A percentile compares a stretch with the other conserved stretches of the same genome.
Evolutionary conservation across 306 rosid genomes (phyloP).

Genomic region (Senna tora): DNA sequence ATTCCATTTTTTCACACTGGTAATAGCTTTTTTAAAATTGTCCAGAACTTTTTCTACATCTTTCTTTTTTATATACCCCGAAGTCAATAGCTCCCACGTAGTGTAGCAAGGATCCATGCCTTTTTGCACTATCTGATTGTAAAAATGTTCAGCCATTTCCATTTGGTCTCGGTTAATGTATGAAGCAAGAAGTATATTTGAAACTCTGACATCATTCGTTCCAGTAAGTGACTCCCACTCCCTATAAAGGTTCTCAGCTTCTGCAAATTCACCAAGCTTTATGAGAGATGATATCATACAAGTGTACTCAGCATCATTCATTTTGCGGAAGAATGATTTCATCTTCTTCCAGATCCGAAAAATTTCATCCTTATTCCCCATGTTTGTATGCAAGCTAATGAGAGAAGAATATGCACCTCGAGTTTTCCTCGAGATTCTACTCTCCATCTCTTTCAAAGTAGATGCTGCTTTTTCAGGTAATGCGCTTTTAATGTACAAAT

Average conservation of each 20-base stretch:
- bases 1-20: constrained; percentile 76
- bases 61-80: constrained; percentile 68
- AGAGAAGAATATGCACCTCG: constrained; percentile 75
- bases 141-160: constrained; percentile 70
- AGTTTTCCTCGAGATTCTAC: constrained; percentile 48
- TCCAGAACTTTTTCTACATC: constrained; percentile 56
- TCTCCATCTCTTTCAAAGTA: constrained; percentile 91
- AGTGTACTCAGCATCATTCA: constrained; percentile 76
- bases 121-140: constrained; percentile 50
- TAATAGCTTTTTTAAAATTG: constrained; percentile 64
- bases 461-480: constrained; percentile 64
- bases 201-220: constrained; percentile 70
- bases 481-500: constrained; percentile 65
- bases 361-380: constrained; percentile 78
- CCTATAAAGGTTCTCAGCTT: constrained; percentile 72
- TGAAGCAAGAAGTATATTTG: constrained; percentile 28
- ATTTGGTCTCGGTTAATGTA: constrained; percentile 48
- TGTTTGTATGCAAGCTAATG: constrained; percentile 75
- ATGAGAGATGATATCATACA: constrained; percentile 87
- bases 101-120: constrained; percentile 66
- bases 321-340: constrained; percentile 62
- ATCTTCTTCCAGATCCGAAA: constrained; percentile 72
- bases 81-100: constrained; percentile 84
- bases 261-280: constrained; percentile 68
- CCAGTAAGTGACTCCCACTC: constrained; percentile 82